Base-by-base conservation (phyloP, 2,329 filamentous ascomycete species). In the Botrytis pseudocinerea region DNA sequence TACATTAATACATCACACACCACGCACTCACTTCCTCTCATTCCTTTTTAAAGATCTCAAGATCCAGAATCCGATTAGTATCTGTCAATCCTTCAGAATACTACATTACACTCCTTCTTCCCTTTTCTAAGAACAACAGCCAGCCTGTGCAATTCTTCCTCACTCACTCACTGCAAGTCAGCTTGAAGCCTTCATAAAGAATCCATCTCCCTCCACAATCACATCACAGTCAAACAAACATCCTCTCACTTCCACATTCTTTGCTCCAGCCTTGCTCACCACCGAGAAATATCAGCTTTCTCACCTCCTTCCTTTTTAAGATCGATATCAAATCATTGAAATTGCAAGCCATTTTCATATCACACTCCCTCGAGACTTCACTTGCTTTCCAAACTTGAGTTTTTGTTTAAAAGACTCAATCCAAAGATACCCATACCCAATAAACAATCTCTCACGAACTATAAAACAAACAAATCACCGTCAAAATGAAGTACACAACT, bases 401-500 rank as follows among this genome's bases (percentile, higher is more conserved):
- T 57, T 28, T 57, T 14, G 35, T 57, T 57, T 35, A 12, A 12
- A 35, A 70, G 22, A 64, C 48, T 63, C 69, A 40, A 42, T 65
- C 20, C 61, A 44, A 59, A 48, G 42, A 68, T 59, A 72, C 70
- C n/a, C 69, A 48, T 32, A 65, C 42, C 18, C 25, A 70, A 60
- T 44, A 40, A 25, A 68, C 44, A 38, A 65, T 7, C 20, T 44
- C 46, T 72, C 12, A 57, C 66, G 32, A 64, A 42, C 10, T n/a
- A 57, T 40, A 46, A 44, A 64, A 61, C 69, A 73, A 51, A 28
- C 62, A 44, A 18, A 51, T 35, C 8, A 68, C n/a, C 68, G 42
- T 46, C 78, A 82, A 76, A 75, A 82, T 83, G 81, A 82, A 82
- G 78, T 79, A 78, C 59, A 75, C 78, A 72, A 80, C 75, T 73